Evolutionary conservation across 1,284 basidiomycete species (phyloP), one percentile per base, ranked within the genome.

Genomic region (Schizophyllum commune): DNA sequence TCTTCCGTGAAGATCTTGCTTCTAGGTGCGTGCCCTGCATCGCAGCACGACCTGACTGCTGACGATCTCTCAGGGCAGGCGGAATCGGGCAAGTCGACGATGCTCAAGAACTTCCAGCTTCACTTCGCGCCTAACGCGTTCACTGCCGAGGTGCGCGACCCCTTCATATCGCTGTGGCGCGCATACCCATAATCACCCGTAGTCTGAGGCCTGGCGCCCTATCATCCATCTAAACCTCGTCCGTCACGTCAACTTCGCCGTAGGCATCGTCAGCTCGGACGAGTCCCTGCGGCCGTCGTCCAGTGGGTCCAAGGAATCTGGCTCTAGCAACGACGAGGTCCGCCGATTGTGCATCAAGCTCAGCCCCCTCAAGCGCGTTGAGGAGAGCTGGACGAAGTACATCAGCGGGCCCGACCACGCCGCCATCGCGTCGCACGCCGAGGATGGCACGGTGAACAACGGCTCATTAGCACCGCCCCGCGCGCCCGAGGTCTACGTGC

Each of bases 81-180:
- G 22, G 84, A 86, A 71, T 84, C 83, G 0, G 85, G 85, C 21
- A 86, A 88, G 68, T 86, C 84, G 0, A 86, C 85, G 0, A 77
- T 85, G 56, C 72, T 88, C 52, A 86, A 86, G 71, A 85, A 85
- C 68, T 83, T 86, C 65, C 83, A 86, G 65, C 73, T 86, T 17
- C 76, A 80, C 61, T 85, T 84, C 65, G 79, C 83, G 8, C 85
- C 85, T 0, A 79, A 78, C 62, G 76, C 83, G 0, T 85, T 88
- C 67, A 71, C 77, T 57, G 76, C 78, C 1, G 83, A 87, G 68
- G 77, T 79, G 19, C 47, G 70, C 63, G 34, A 53, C 39, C 20
- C 21, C 53, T 52, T 56, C 34, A 9, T 34, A 56, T 55, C 34
- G 54, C 32, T 32, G 22, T 63, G 33, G 60, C 55, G 17, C 55